phyloP scores from a whole-genome alignment of 768 basidiomycete species.

The Boletus insuetus region DNA sequence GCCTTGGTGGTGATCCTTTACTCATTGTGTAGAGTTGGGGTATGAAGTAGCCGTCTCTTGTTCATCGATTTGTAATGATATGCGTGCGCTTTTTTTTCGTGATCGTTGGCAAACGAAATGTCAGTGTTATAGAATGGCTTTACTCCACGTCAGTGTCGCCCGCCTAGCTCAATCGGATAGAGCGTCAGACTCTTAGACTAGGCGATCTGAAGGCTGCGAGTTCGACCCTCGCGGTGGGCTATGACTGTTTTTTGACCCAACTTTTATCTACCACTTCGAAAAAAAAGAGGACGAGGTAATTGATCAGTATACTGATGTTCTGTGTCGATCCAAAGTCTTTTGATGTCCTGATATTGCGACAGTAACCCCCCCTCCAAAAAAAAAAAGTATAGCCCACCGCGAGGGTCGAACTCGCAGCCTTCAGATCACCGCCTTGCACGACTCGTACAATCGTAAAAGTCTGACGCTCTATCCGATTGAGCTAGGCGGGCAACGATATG shows the following conservation, averaged over 20 bases:
- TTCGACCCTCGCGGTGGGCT: constrained; percentile 66
- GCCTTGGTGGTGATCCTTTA: neutral
- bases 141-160: constrained; percentile 25
- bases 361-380: no score
- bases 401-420: constrained; percentile 86
- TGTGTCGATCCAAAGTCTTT: no score
- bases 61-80: constrained; percentile 1
- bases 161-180: constrained; percentile 70
- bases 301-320: no score
- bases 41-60: constrained; percentile 9
- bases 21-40: constrained; percentile 29
- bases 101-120: neutral
- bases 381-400: constrained; percentile 61
- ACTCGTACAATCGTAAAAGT: constrained; percentile 45
- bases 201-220: constrained; percentile 60
- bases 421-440: constrained; percentile 54
- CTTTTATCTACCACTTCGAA: no score
- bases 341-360: no score
- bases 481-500: constrained; percentile 49
- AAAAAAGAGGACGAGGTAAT: no score
- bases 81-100: no score
- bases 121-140: neutral
- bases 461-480: constrained; percentile 70
- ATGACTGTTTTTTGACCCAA: constrained; percentile 10
- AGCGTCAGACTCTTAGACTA: constrained; percentile 62